Evolutionary conservation across 139 green algal species (phyloP).

Genomic region (Tetraselmis chui): DNA sequence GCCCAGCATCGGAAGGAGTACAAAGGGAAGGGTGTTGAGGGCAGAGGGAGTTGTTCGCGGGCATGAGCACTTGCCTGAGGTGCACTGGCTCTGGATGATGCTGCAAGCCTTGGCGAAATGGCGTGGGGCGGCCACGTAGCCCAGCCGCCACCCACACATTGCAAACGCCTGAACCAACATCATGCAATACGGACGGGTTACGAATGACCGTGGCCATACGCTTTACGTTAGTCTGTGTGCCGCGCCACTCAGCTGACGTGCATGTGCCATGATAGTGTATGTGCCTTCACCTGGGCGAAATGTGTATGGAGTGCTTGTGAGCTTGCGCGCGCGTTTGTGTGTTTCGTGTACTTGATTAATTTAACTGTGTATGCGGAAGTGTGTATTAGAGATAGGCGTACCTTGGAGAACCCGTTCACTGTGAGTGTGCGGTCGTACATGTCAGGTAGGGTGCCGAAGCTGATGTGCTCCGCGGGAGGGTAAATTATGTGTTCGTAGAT

Average conservation of each 20-base stretch:
- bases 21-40: too few species aligned
- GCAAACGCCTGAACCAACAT: conserved; percentile 52
- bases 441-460: conserved; percentile 69
- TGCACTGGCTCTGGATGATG: conserved; percentile 87
- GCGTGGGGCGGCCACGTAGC: conserved; percentile 86
- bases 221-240: too few species aligned
- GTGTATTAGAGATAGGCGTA: conserved; percentile 9
- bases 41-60: too few species aligned
- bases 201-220: too few species aligned
- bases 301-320: too few species aligned
- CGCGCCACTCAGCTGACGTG: too few species aligned
- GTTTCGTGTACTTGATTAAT: too few species aligned
- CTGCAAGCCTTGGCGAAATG: conserved; percentile 71
- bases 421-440: conserved; percentile 94
- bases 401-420: conserved; percentile 96
- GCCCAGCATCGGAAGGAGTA: too few species aligned
- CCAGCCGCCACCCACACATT: conserved; percentile 87
- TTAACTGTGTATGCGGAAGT: background rate
- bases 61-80: too few species aligned
- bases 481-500: conserved; percentile 97
- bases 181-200: background rate
- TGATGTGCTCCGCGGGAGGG: conserved; percentile 67
- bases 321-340: too few species aligned
- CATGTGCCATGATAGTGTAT: too few species aligned
- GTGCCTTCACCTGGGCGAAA: too few species aligned